Conservation (phyloP, 2,329 filamentous ascomycete species). For the Pseudogymnoascus sp. region DNA sequence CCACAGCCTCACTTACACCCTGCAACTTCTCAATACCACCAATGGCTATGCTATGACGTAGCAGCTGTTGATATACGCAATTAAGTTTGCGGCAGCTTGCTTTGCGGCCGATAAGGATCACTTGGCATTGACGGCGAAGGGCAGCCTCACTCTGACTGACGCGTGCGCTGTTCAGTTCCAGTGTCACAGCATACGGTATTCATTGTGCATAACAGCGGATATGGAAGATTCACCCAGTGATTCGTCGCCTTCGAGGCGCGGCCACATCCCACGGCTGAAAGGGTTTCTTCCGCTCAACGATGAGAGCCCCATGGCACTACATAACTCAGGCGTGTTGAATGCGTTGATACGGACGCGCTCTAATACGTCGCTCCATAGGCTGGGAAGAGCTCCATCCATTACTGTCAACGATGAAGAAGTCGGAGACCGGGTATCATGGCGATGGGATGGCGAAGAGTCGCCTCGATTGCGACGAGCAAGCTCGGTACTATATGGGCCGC, state of each 20-base stretch:
- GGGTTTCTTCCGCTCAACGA: conserved; percentile 21
- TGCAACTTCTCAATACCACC: background rate
- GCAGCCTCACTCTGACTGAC: background rate
- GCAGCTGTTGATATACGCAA: background rate
- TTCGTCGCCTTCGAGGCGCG: conserved; percentile 17
- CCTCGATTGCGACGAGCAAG: conserved; percentile 50
- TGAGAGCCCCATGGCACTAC: conserved; percentile 25
- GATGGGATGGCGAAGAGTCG: conserved; percentile 16
- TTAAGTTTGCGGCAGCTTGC: background rate
- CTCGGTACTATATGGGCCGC: conserved; percentile 54
- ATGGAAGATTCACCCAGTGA: background rate
- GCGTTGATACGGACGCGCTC: conserved; percentile 25
- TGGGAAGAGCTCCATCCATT: conserved; percentile 6
- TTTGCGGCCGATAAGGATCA: background rate
- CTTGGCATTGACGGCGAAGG: background rate
- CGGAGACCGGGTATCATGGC: background rate
- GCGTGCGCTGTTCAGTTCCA: background rate
- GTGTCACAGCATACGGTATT: background rate
- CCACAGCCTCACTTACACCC: conserved; percentile 1
- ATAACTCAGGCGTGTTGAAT: conserved; percentile 23
- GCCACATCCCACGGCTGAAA: conserved; percentile 18
- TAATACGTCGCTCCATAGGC: conserved; percentile 17
- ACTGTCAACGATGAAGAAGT: background rate
- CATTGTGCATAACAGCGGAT: background rate
- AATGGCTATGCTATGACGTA: background rate